Evolutionary conservation across 2,329 filamentous ascomycete species (phyloP).

Genomic region (Penicillium griseofulvum): DNA sequence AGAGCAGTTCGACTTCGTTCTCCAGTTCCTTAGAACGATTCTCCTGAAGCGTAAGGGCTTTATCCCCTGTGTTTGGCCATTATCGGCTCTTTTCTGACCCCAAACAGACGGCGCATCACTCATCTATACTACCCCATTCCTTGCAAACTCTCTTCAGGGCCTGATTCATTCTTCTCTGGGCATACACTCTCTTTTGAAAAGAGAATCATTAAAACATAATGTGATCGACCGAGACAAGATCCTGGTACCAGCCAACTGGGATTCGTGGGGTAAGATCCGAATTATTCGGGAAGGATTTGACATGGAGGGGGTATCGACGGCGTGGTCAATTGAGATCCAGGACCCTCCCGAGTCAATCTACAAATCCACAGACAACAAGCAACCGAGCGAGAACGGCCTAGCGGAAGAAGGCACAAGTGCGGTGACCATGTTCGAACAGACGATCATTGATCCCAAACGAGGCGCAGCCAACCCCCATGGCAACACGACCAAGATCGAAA

Average conservation of each 20-base stretch:
- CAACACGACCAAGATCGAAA: conserved; percentile 50
- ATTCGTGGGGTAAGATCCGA: conserved; percentile 96
- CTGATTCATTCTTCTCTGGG: conserved; percentile 82
- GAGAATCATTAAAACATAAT: conserved; percentile 78
- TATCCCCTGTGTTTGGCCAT: conserved; percentile 11
- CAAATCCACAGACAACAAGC: conserved; percentile 24
- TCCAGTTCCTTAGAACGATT: conserved; percentile 88
- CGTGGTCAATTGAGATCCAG: conserved; percentile 83
- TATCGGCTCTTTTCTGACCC: conserved; percentile 14
- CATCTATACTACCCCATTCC: conserved; percentile 77
- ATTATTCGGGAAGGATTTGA: conserved; percentile 90
- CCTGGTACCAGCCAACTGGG: conserved; percentile 93
- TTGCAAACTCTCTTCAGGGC: conserved; percentile 71
- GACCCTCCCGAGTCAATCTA: conserved; percentile 41
- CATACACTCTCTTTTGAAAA: conserved; percentile 78
- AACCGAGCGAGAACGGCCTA: conserved; percentile 18
- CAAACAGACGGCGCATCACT: conserved; percentile 72
- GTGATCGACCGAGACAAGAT: conserved; percentile 94
- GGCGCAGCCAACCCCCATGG: conserved; percentile 55
- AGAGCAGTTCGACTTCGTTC: conserved; percentile 91
- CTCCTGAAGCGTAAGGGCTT: conserved; percentile 71
- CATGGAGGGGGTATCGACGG: conserved; percentile 77
- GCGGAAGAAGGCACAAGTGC: conserved; percentile 53
- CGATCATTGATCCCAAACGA: conserved; percentile 71
- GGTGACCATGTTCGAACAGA: conserved; percentile 73